Base-by-base conservation (phyloP, 805 yeast genomes). In the Candida pseudoglaebosa region DNA sequence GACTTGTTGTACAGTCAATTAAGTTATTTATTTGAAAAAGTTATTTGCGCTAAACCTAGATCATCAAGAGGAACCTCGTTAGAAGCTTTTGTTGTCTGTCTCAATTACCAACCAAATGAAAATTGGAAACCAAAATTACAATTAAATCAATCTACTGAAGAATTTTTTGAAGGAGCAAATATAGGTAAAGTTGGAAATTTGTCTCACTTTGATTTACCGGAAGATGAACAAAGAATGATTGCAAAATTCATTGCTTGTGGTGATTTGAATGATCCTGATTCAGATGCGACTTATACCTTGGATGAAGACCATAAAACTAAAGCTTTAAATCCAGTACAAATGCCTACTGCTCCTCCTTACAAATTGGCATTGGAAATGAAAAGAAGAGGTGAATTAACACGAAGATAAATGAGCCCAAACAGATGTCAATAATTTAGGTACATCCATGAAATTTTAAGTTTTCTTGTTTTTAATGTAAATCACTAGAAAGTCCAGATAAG, bases 171-270 rank as follows among this genome's bases (percentile, higher is more conserved):
- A 54, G 80, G 77, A 20, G 65, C 71, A 3, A 60, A 62, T 34
- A 79, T 79, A 20, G 86, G 85, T 2, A 71, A 80, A 53, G 67
- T 73, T 10, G 65, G 67, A 40, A 73, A 66, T 38, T 42, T 66
- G 34, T 66, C 71, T n/a, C 65, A 74, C 43, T 61, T 77, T 46
- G 67, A 62, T 4, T 65, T 79, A 26, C 75, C 76, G 5, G 60
- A 52, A 5, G 46, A 46, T 1, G 93, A 84, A 48, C 86, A 83
- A 46, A 67, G 97, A 45, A 61, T 67, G 8, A 77, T 93, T 17
- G 97, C 96, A 0, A 88, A 89, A n/a, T 91, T 91, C 52, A 69
- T 93, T 42, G 96, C 98, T 0, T 93, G 99, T 62, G 99, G 99
- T 29, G 96, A 89, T 53, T 70, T 93, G 41, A 72, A 80, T 31